Conservation (phyloP, 164 flowering plant genomes). For the Aristolochia fimbriata region DNA sequence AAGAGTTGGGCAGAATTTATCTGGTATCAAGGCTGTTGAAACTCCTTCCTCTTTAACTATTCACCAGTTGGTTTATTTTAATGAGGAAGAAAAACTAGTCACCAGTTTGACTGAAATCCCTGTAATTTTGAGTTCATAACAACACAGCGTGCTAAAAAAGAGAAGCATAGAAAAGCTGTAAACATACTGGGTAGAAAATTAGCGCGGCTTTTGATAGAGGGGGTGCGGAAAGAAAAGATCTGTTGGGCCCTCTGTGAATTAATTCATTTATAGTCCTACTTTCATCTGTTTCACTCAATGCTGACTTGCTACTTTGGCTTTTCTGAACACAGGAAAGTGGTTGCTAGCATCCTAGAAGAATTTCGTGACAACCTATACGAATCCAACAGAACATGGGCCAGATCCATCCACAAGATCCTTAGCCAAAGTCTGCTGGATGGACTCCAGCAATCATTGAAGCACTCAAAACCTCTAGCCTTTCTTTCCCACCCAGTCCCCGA, state of each 20-base stretch:
- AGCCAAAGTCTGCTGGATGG: conserved; percentile 50
- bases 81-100: too few species aligned
- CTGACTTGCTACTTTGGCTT: background rate
- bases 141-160: too few species aligned
- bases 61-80: too few species aligned
- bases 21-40: too few species aligned
- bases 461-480: conserved; percentile 52
- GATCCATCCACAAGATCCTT: conserved; percentile 53
- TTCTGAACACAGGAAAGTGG: conserved; percentile 37
- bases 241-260: background rate
- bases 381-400: conserved; percentile 74
- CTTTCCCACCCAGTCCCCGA: conserved; percentile 87
- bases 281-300: background rate
- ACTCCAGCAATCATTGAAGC: conserved; percentile 34
- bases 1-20: too few species aligned
- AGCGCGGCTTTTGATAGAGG: too few species aligned
- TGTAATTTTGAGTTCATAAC: too few species aligned
- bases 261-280: background rate
- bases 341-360: conserved; percentile 47
- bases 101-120: too few species aligned
- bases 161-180: too few species aligned
- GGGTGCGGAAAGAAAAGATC: background rate
- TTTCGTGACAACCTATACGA: conserved; percentile 55
- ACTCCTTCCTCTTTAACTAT: too few species aligned
- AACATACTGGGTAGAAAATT: too few species aligned